These are phyloP conservation scores for Chalciporus pseudorubinellus DNA, from an alignment of 768 basidiomycete species.

Conservation along the genomic window DNA sequence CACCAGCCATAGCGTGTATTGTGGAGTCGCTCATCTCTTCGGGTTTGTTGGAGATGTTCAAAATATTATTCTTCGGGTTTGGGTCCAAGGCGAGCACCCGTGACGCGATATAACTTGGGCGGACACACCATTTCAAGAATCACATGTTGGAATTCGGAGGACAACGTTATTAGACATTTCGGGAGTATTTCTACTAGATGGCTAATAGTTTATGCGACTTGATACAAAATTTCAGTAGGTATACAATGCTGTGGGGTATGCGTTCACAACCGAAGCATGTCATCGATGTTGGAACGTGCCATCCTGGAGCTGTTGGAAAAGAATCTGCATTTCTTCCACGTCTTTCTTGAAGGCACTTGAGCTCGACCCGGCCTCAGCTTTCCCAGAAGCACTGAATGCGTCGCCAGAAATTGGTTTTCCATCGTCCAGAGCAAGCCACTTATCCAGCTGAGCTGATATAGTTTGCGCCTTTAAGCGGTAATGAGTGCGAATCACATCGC, in stretches of 20 bases:
- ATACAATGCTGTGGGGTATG: background rate
- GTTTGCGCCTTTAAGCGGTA: slow-evolving; percentile 80
- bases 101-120: no score
- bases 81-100: background rate
- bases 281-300: slow-evolving; percentile 18
- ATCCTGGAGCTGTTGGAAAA: slow-evolving; percentile 48
- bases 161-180: background rate
- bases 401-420: slow-evolving; percentile 56
- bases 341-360: slow-evolving; percentile 66
- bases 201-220: no score
- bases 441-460: slow-evolving; percentile 70
- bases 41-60: background rate
- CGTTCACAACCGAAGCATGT: background rate
- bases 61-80: background rate
- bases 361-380: slow-evolving; percentile 42
- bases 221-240: background rate
- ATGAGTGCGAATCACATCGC: slow-evolving; percentile 85
- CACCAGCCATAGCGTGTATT: slow-evolving; percentile 87
- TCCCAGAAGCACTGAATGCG: slow-evolving; percentile 44
- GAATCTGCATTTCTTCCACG: slow-evolving; percentile 64
- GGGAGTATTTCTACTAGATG: background rate
- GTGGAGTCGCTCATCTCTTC: slow-evolving; percentile 66
- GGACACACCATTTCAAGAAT: slow-evolving; percentile 4
- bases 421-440: slow-evolving; percentile 78
- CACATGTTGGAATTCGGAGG: slow-evolving; percentile 10